Percentiles rank a stretch among this genome's conserved stretches.
Conservation (phyloP, 2,329 filamentous ascomycete genomes). For the Coniochaeta sp. region DNA sequence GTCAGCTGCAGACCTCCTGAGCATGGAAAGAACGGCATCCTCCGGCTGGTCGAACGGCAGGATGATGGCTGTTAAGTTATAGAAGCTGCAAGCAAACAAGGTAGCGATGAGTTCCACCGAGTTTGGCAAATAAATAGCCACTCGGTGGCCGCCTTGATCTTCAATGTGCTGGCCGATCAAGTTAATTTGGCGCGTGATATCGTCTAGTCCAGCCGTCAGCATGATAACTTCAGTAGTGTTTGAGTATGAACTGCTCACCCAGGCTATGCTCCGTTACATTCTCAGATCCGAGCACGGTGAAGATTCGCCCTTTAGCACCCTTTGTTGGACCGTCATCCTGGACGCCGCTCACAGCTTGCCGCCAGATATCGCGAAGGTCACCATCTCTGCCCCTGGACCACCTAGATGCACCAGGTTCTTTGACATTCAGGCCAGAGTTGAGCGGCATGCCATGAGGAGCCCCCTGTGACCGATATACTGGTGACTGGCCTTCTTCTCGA, state of each 20-base stretch:
- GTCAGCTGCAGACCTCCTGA: slow-evolving; percentile 68
- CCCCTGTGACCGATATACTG: slow-evolving; percentile 76
- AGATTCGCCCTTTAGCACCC: slow-evolving; percentile 59
- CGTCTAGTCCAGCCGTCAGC: slow-evolving; percentile 34
- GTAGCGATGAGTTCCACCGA: slow-evolving; percentile 78
- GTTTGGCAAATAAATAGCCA: slow-evolving; percentile 89
- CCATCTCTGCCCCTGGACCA: slow-evolving; percentile 81
- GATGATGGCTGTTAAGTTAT: slow-evolving; percentile 75
- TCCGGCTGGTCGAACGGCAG: slow-evolving; percentile 75
- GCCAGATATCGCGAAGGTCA: slow-evolving; percentile 88
- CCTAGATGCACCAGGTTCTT: slow-evolving; percentile 69
- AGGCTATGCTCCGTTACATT: slow-evolving; percentile 66
- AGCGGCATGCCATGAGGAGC: slow-evolving; percentile 80
- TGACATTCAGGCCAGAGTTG: slow-evolving; percentile 71
- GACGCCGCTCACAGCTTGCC: slow-evolving; percentile 57
- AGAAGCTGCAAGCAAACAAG: slow-evolving; percentile 85
- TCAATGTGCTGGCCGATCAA: slow-evolving; percentile 72
- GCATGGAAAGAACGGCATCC: slow-evolving; percentile 60
- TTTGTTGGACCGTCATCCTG: slow-evolving; percentile 53
- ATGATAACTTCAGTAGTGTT: neutral
- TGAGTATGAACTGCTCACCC: slow-evolving; percentile 29
- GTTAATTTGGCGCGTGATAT: slow-evolving; percentile 79
- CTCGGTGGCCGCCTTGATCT: slow-evolving; percentile 62
- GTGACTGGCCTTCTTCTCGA: slow-evolving; percentile 75
- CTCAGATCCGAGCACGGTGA: slow-evolving; percentile 72